Base-by-base conservation (phyloP, 2,329 filamentous ascomycete species). In the Nemania diffusa region DNA sequence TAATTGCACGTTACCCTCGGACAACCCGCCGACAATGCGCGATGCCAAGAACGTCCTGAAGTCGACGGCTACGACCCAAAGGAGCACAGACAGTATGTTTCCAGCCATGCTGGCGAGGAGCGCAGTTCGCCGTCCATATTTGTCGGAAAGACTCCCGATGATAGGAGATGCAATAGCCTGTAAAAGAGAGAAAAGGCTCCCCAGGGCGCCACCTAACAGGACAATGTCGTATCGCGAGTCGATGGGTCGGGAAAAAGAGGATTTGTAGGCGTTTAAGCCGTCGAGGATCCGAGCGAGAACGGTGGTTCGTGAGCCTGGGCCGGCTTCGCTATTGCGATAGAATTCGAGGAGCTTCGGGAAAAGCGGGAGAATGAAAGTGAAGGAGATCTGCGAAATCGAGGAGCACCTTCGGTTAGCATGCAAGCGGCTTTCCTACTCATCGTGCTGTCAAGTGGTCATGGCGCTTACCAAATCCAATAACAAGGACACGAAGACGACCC, bases 191-290 rank as follows among this genome's bases (percentile, higher is more conserved):
- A 99, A 99, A 22, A 99, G 84, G 63, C 94, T 97, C 71, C 96
- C 96, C 27, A 99, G 85, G 24, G 95, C 96, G 55, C 96, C 96
- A 61, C 96, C 96, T 5, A 99, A 88, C 50, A 99, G 87, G 27
- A 99, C 94, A 73, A 98, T 97, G 78, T 99, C 96, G 84, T 99
- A 97, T 82, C 93, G 90, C 64, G 94, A 94, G 77, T 97, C 95
- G 79, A 99, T 98, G 51, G 95, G 94, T 62, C 91, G 90, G 50
- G 93, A 90, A 77, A 99, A 99, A 64, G 92, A 88, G 72, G 94
- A 91, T 81, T 99, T 99, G 87, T 99, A 99, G 52, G 92, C 86
- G 78, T 99, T 97, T 59, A 99, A 87, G 73, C 92, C 94, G 73
- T 86, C 84, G 69, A 99, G 87, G 64, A 98, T 89, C 68, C 87